Evolutionary conservation across 1,139 yeast species (phyloP), one percentile per base, ranked within the genome.

Genomic region (Magnusiomyces suaveolens): DNA sequence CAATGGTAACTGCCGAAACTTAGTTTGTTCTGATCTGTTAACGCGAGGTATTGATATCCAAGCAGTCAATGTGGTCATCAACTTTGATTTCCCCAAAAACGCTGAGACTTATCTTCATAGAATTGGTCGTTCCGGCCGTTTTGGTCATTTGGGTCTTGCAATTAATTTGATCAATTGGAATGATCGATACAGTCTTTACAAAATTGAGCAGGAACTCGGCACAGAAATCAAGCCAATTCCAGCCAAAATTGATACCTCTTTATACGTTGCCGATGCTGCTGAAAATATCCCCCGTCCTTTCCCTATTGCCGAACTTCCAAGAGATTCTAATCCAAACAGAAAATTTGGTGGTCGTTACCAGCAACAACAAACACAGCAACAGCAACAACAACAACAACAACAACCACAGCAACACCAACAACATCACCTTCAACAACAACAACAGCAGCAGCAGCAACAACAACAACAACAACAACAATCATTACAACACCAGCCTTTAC

Each of bases 31-130:
- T 0, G 98, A 94, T 75, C 78, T 92, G 62, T 80, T 94, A 63
- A 92, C 98, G 43, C 87, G 98, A 79, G 98, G 98, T 81, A 92
- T 92, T 65, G 99, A 92, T 77, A 92, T 92, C 64, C 98, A 94
- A 72, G 97, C 97, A 14, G 99, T 92, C 61, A 94, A 94, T 67
- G 98, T 92, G 51, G 98, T 92, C 55, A 87, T 92, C 66, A 92
- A 92, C 73, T 94, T 92, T 71, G 98, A 92, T 72, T 92, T 92
- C 83, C 98, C 99, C 59, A 92, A 92, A 72, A 89, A 87, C 57
- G 97, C 97, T 12, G 98, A 92, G 72, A 92, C 97, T 47, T 92
- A 92, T 71, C 80, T 92, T 64, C 98, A 92, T 74, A 87, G 98
- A 79, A 94, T 92, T 66, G 97, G 99, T 77, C 90, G 99, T 77